Conservation (phyloP, 2,329 filamentous ascomycete genomes). For the Scedosporium minutisporum region DNA sequence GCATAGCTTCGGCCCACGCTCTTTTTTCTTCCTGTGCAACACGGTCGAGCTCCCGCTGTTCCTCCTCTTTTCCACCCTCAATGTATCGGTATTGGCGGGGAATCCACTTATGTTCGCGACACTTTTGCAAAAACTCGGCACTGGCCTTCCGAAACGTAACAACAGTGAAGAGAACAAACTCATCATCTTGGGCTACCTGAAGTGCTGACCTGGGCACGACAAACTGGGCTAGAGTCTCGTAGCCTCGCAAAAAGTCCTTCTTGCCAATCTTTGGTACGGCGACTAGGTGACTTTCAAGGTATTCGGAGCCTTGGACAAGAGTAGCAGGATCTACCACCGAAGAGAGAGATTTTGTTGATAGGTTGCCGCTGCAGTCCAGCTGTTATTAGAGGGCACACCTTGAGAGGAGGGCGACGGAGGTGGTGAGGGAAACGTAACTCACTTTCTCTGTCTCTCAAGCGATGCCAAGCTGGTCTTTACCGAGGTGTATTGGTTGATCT, state of each 20-base stretch:
- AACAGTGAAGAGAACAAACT: constrained; percentile 81
- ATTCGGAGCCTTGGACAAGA: constrained; percentile 84
- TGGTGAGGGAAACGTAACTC: constrained; percentile 19
- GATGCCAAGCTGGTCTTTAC: constrained; percentile 76
- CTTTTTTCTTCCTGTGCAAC: constrained; percentile 80
- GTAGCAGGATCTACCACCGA: constrained; percentile 73
- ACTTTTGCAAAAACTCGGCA: constrained; percentile 82
- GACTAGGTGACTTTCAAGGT: constrained; percentile 89
- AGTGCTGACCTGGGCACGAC: constrained; percentile 83
- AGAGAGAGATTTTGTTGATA: constrained; percentile 87
- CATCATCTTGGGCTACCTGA: constrained; percentile 74
- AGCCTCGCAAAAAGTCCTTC: constrained; percentile 82
- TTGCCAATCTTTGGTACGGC: constrained; percentile 71
- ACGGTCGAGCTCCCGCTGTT: constrained; percentile 75
- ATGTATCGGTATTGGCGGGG: constrained; percentile 91
- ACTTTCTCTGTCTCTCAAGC: constrained; percentile 83
- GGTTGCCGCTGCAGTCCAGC: constrained; percentile 59
- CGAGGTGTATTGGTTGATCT: constrained; percentile 89
- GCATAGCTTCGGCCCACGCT: constrained; percentile 83
- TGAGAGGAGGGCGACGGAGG: not conserved
- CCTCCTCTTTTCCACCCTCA: constrained; percentile 80
- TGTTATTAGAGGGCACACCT: not conserved
- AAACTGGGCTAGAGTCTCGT: constrained; percentile 84
- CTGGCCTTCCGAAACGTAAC: constrained; percentile 90
- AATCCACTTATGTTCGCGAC: constrained; percentile 86